These are phyloP conservation scores for Pleurozium schreberi DNA, from an alignment of 225 moss, liverwort and hornwort species.

Conservation along the genomic window DNA sequence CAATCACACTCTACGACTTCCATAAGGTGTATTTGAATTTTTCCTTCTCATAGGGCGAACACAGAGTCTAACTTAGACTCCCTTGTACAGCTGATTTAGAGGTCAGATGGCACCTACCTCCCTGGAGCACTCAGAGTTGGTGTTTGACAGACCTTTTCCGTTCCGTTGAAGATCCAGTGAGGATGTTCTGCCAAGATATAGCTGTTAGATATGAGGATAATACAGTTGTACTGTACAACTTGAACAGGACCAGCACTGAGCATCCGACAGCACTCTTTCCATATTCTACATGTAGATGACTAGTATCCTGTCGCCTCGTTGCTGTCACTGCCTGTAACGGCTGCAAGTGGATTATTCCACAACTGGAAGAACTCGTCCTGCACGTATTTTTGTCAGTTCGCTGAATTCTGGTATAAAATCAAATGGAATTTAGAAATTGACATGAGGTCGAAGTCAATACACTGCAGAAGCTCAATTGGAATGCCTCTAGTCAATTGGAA, in stretches of 20 bases:
- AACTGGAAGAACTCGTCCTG: neutral
- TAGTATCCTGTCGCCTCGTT: neutral
- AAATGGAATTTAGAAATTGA: neutral
- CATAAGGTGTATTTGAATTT: neutral
- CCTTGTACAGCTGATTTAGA: neutral
- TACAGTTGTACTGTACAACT: neutral
- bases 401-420: neutral
- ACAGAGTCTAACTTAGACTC: neutral
- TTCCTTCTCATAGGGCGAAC: neutral
- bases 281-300: neutral
- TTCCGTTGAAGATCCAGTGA: neutral
- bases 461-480: neutral
- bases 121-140: neutral
- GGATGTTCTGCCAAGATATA: neutral
- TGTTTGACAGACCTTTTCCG: neutral
- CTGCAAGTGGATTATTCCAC: neutral
- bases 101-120: neutral
- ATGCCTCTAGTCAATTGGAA: neutral
- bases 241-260: neutral
- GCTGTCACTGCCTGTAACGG: neutral
- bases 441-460: neutral
- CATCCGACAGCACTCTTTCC: neutral
- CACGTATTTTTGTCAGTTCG: neutral
- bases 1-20: neutral
- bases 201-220: neutral